Conservation (phyloP, 179 eudicot species). For the Beta lomatogona region DNA sequence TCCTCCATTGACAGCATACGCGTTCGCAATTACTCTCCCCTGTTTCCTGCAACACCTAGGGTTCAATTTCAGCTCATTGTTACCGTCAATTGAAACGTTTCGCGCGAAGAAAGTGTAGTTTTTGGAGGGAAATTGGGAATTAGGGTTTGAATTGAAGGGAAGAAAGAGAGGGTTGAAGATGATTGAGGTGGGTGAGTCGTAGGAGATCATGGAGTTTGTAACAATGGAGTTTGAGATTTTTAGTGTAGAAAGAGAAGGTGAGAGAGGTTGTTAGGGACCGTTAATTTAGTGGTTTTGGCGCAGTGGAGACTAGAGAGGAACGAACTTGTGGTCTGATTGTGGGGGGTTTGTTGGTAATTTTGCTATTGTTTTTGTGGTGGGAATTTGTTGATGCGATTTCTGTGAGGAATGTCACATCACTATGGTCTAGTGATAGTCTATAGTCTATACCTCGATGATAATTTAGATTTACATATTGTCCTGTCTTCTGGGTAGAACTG, state of each 20-base stretch:
- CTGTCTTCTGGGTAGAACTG: no score
- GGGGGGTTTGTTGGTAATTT: slow-evolving; percentile 27
- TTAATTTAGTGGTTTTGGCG: slow-evolving; percentile 27
- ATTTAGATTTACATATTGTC: no score
- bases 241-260: background rate
- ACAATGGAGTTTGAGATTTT: slow-evolving; percentile 9
- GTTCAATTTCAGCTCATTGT: slow-evolving; percentile 15
- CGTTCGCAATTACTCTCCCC: slow-evolving; percentile 9
- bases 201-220: slow-evolving; percentile 27
- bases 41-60: slow-evolving; percentile 17
- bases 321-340: slow-evolving; percentile 30
- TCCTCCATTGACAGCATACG: slow-evolving; percentile 24
- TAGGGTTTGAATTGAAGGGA: slow-evolving; percentile 24
- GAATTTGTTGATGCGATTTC: background rate
- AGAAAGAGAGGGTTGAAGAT: slow-evolving; percentile 31
- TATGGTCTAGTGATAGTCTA: no score
- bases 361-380: slow-evolving; percentile 12
- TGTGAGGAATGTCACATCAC: no score
- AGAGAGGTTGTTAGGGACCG: slow-evolving; percentile 27
- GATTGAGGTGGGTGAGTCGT: slow-evolving; percentile 14
- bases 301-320: background rate
- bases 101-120: background rate
- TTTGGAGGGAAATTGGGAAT: slow-evolving; percentile 7
- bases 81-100: background rate
- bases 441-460: no score